Conservation (phyloP, 352 stramenopile genomes). For the Blastocystis sp. region DNA sequence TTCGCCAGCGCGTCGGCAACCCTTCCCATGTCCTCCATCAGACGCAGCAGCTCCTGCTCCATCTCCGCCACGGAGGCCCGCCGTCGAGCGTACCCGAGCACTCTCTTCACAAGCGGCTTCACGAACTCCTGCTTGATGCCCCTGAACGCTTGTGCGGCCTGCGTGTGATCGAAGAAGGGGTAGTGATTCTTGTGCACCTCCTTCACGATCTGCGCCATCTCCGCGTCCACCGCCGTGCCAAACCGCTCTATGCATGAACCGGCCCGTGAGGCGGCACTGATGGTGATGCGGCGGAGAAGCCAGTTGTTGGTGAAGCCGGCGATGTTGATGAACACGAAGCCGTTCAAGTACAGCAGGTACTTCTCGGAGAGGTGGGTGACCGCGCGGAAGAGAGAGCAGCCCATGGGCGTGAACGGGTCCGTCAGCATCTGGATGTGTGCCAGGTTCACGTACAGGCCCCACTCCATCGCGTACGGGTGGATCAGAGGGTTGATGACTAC, state of each 20-base stretch:
- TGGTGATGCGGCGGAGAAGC: not conserved
- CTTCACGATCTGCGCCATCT: not conserved
- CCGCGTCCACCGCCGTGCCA: not conserved
- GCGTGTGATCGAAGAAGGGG: not conserved
- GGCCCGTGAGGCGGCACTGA: not conserved
- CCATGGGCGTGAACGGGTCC: slow-evolving; percentile 13
- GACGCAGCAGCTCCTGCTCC: not conserved
- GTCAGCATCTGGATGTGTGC: slow-evolving; percentile 30
- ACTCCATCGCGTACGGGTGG: slow-evolving; percentile 57
- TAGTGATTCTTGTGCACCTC: slow-evolving; percentile 30
- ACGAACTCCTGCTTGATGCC: not conserved
- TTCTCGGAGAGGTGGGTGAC: not conserved
- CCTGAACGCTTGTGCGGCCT: not conserved
- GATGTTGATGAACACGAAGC: slow-evolving; percentile 33
- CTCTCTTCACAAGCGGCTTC: slow-evolving; percentile 2
- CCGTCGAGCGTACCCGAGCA: not conserved
- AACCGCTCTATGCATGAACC: slow-evolving; percentile 19
- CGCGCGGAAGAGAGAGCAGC: slow-evolving; percentile 2
- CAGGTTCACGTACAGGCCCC: slow-evolving; percentile 14
- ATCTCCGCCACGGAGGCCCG: not conserved
- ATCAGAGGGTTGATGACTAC: slow-evolving; percentile 57
- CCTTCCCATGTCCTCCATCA: not conserved
- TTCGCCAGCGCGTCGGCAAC: not conserved
- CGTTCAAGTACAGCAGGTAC: slow-evolving; percentile 41
- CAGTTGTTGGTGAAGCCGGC: not conserved